Evolutionary conservation across 2,329 filamentous ascomycete genomes (phyloP).

Genomic region (Fusarium haematococcum): DNA sequence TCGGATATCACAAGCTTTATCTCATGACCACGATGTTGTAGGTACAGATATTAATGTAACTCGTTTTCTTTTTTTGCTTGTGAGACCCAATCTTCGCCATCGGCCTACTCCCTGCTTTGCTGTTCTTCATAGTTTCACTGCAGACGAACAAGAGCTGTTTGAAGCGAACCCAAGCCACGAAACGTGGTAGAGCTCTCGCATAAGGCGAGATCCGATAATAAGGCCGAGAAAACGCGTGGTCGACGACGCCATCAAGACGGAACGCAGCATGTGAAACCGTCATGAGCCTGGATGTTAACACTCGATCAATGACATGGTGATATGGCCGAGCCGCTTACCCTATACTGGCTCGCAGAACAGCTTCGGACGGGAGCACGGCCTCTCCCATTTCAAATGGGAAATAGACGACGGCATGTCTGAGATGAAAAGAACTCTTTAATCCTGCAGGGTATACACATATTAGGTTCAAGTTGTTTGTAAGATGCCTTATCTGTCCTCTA

Average conservation of each 20-base stretch:
- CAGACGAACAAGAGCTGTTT: background rate
- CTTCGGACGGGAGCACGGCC: background rate
- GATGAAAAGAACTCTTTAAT: background rate
- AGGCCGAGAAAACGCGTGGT: background rate
- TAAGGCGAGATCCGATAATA: background rate
- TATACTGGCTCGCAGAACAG: accelerated
- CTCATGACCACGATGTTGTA: background rate
- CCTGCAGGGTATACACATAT: accelerated
- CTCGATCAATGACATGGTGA: background rate
- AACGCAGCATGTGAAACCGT: background rate
- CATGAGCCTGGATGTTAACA: background rate
- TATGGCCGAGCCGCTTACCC: background rate
- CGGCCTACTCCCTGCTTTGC: background rate
- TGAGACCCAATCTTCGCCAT: background rate
- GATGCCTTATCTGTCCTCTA: background rate
- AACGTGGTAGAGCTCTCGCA: background rate
- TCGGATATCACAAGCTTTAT: background rate
- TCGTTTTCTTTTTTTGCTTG: background rate
- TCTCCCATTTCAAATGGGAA: background rate
- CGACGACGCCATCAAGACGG: background rate
- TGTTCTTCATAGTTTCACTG: background rate
- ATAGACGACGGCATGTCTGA: background rate
- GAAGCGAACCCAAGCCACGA: background rate
- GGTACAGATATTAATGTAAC: background rate
- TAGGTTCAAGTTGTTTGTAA: accelerated